Conservation (phyloP, 2,329 filamentous ascomycete genomes). For the Epichloe bromicola region DNA sequence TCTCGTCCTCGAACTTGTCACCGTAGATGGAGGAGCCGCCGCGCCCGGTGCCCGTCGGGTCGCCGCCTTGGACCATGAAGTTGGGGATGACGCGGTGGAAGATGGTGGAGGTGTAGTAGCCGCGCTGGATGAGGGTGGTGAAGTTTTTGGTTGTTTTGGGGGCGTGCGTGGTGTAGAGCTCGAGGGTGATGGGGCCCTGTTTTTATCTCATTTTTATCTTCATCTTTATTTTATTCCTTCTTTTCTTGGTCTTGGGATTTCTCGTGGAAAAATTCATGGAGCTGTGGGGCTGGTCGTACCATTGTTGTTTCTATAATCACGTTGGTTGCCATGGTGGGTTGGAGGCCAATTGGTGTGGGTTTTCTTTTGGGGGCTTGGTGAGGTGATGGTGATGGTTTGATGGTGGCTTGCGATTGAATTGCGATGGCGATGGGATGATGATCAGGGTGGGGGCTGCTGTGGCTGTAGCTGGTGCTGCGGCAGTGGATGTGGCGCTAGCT, state of each 20-base stretch:
- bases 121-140: conserved; percentile 59
- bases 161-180: conserved; percentile 83
- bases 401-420: not conserved
- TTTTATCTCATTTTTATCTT: not conserved
- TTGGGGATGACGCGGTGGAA: conserved; percentile 92
- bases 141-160: conserved; percentile 89
- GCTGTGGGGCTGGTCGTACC: conserved; percentile 34
- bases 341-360: not conserved
- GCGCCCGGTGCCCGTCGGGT: conserved; percentile 85
- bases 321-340: conserved; percentile 53
- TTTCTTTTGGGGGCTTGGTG: not conserved
- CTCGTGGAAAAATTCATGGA: too few species aligned
- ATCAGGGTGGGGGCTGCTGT: too few species aligned
- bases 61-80: conserved; percentile 94
- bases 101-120: conserved; percentile 76
- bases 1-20: conserved; percentile 90
- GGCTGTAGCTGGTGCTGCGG: not conserved
- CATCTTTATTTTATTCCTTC: too few species aligned
- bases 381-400: not conserved
- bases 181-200: conserved; percentile 70
- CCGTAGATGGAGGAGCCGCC: conserved; percentile 86
- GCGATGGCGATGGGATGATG: too few species aligned
- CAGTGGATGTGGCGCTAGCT: not conserved
- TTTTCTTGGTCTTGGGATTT: too few species aligned
- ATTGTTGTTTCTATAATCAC: conserved; percentile 76